A percentile compares a stretch with the other conserved stretches of the same genome.
phyloP scores from a whole-genome alignment of 495 filamentous ascomycete genomes.

The Rostrohypoxylon terebratum region DNA sequence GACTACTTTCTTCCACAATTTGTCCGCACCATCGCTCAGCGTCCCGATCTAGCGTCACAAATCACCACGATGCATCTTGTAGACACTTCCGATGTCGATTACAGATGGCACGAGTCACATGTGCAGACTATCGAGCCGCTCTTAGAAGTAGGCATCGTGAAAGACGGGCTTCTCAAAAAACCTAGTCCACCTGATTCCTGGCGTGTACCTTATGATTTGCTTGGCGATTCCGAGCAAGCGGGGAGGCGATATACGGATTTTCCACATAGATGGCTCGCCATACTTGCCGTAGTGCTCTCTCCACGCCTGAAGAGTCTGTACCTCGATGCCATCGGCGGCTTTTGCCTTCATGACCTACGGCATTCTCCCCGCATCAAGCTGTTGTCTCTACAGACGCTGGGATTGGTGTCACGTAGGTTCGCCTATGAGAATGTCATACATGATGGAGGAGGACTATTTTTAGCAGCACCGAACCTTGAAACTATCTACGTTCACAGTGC shows the following conservation, averaged over 20 bases:
- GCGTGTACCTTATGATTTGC: no score
- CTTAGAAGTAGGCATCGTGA: background rate
- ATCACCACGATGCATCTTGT: constrained; percentile 16
- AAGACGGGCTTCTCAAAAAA: no score
- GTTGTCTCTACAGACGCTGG: constrained; percentile 1
- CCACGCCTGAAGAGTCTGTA: background rate
- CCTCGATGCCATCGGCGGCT: background rate
- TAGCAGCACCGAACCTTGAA: constrained; percentile 5
- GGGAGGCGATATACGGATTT: background rate
- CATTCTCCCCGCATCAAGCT: constrained; percentile 29
- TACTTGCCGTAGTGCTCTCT: constrained; percentile 7
- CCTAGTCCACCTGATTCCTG: background rate
- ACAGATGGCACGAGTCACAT: background rate
- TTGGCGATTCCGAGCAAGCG: no score
- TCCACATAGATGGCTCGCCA: constrained; percentile 7
- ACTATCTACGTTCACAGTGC: constrained; percentile 10
- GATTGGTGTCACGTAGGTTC: background rate
- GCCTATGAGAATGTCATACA: background rate
- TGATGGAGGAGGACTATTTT: background rate
- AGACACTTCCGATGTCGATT: no score
- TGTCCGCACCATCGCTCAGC: background rate
- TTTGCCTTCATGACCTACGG: constrained; percentile 32
- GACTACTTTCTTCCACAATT: constrained; percentile 10
- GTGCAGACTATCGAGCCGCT: background rate
- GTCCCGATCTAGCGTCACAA: constrained; percentile 9